Evolutionary conservation across 225 moss, liverwort and hornwort genomes (phyloP), one percentile per base, ranked within the genome.

Genomic region (Takakia lepidozioides): DNA sequence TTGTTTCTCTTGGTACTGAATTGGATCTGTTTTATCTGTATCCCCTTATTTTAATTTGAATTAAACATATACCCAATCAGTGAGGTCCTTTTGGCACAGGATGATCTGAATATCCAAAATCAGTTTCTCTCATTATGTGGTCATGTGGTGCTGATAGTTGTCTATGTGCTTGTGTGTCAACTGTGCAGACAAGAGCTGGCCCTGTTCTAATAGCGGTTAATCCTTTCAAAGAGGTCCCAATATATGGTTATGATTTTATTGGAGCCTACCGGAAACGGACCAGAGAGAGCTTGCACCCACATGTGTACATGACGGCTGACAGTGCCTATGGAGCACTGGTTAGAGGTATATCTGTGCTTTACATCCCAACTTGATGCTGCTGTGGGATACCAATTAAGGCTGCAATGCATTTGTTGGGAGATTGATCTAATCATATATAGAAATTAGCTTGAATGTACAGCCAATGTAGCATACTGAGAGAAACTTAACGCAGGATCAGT

Each of bases 161-260:
- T 7, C 32, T 1, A n/a, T n/a, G n/a, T 32, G 32, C 11, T 25
- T 58, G 11, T 42, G 22, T 25, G 21, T 3, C 52, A 51, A 57
- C 29, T 48, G 15, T 46, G 64, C 73, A 78, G 78, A 78, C 78
- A 8, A 78, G 72, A 62, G 78, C 78, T 60, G 78, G 78, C 14
- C 78, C 78, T 32, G 78, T 78, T 8, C 65, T 78, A 16, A 78
- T 78, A 21, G 78, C 78, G 46, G 53, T 78, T 57, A 78, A 78
- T 37, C 78, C 78, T 29, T 78, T 78, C 68, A 78, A 78, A 64
- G 72, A 66, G 38, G 56, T 78, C 20, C 69, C 73, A 17, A 55
- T 78, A 25, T 78, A 78, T 39, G 64, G 68, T 16, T 23, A 60
- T 10, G 78, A 78, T 35, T 40, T 65, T 17, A 67, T 78, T 22